Evolutionary conservation across 108 stramenopile genomes (phyloP).

Genomic region (Schizochytrium sp.): DNA sequence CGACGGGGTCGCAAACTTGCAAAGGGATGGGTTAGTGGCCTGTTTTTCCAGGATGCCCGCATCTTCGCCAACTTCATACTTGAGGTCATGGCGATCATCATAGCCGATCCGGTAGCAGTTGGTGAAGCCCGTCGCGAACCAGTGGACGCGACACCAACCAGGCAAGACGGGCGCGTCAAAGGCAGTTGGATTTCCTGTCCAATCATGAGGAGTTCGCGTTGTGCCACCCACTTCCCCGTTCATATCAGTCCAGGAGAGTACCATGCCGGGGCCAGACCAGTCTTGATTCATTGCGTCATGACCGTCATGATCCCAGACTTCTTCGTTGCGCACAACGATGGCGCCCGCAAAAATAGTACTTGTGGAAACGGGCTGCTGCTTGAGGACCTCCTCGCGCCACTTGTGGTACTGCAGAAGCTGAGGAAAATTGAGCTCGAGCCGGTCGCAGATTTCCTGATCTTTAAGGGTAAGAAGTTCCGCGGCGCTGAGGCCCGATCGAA

Average conservation of each 20-base stretch:
- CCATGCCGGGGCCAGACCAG: background rate
- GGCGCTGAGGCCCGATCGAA: background rate
- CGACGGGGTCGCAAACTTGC: background rate
- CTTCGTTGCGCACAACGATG: background rate
- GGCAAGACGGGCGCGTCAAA: background rate
- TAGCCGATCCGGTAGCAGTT: background rate
- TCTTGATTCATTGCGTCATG: background rate
- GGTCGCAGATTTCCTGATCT: background rate
- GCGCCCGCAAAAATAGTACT: background rate
- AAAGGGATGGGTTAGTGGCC: background rate
- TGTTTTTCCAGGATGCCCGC: background rate
- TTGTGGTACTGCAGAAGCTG: background rate
- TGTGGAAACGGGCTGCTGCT: background rate
- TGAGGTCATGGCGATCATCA: background rate
- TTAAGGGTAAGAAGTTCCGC: background rate
- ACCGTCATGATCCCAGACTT: background rate
- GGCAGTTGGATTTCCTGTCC: background rate
- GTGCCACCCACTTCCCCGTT: background rate
- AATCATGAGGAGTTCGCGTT: background rate
- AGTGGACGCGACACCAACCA: background rate
- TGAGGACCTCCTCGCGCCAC: background rate
- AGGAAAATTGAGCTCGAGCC: background rate
- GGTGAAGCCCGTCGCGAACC: background rate
- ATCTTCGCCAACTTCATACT: background rate
- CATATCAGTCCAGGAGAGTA: background rate